Evolutionary conservation across 1,284 basidiomycete species (phyloP), one percentile per base, ranked within the genome.

Genomic region (Moesziomyces sp.): DNA sequence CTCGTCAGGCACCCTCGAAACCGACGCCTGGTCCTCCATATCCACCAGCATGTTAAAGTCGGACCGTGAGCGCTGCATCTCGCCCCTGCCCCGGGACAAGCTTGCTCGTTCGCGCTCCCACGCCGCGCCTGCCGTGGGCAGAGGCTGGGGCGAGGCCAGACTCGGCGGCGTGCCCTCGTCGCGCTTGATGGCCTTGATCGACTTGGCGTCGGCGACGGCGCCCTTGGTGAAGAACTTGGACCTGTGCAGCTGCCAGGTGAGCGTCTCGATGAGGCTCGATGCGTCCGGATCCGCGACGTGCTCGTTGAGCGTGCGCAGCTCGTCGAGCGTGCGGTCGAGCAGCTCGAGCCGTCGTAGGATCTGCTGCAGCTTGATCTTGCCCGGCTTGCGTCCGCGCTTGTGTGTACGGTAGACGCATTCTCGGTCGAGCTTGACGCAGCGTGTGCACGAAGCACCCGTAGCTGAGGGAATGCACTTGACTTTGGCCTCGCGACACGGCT

Each of bases 11-110:
- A 76, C 74, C 11, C 61, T 24, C 2, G 63, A 53, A 5, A 71
- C 63, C 0, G 48, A 49, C 1, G 63, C 74, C 9, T 62, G 52
- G 46, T 76, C 74, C 35, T 76, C 74, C 40, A 73, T 40, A 19
- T 76, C 69, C 8, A 73, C 62, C 47, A 76, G 35, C 58, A 74
- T 59, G 57, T 69, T 74, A 14, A 67, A 68, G 45, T 73, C 64
- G 10, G 49, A 48, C 24, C 68, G 34, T 1, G 42, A 18, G 46
- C 47, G 56, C 6, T 43, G 49, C 46, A 46, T 46, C n/a, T 28
- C 28, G 9, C 11, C 24, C 19, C 35, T 44, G 8, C 9, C 24
- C 18, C 6, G 26, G 8, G 13, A 38, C n/a, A 34, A 40, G 23
- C 23, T 35, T 34, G 24, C 44, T 30, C 28, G 19, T 21, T 26